These are phyloP conservation scores for Chloropicon primus DNA, from an alignment of 139 green algal species.

Conservation along the genomic window DNA sequence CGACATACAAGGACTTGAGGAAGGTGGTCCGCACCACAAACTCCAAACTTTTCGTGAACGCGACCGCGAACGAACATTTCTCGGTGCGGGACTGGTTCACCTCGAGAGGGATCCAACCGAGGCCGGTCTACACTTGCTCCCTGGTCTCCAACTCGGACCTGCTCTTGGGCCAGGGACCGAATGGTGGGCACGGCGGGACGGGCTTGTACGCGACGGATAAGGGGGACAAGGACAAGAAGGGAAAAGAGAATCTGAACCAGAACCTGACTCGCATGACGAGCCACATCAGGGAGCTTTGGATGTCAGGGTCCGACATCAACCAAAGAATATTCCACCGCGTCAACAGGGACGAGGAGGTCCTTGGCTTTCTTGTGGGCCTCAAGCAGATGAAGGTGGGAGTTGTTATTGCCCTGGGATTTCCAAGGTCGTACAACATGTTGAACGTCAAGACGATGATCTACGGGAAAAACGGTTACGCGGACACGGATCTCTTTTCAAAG, in stretches of 20 bases:
- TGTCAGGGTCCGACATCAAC: conserved; percentile 1
- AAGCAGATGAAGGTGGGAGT: conserved; percentile 1
- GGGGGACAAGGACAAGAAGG: background rate
- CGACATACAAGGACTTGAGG: background rate
- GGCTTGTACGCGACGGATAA: background rate
- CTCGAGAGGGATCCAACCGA: background rate
- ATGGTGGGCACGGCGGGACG: background rate
- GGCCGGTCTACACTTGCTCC: background rate
- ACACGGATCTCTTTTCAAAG: background rate
- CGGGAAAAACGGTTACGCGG: background rate
- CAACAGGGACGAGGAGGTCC: background rate
- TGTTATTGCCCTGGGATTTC: background rate
- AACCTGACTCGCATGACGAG: background rate
- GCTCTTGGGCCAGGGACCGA: background rate
- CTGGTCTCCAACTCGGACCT: background rate
- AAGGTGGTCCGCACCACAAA: background rate
- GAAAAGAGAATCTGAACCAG: background rate
- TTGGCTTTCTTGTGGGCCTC: background rate
- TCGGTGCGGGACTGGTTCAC: background rate
- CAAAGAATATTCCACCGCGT: background rate
- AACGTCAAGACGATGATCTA: conserved; percentile 5
- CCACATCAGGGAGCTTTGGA: background rate
- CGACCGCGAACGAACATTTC: background rate
- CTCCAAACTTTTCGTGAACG: background rate
- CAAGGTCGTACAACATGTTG: background rate